Conservation (phyloP, 2,329 filamentous ascomycete genomes). For the Alternaria dauci region DNA sequence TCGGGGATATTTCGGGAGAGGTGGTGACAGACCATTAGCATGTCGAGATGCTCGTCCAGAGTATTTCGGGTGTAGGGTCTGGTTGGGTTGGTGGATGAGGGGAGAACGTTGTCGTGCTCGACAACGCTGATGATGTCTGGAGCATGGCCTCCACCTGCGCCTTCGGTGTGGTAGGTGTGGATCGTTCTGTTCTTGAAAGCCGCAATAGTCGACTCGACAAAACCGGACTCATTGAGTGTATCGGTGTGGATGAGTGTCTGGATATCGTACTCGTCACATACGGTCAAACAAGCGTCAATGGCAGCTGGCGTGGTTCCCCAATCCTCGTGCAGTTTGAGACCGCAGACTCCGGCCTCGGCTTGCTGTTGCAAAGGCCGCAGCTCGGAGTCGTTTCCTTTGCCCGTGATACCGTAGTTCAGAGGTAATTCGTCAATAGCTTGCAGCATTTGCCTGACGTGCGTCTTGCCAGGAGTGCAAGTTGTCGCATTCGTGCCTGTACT, state of each 20-base stretch:
- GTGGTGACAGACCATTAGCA: slow-evolving; percentile 98
- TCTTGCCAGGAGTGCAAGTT: slow-evolving; percentile 87
- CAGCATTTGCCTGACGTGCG: slow-evolving; percentile 87
- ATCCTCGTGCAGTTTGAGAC: slow-evolving; percentile 94
- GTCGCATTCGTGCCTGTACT: slow-evolving; percentile 90
- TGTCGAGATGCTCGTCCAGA: slow-evolving; percentile 94
- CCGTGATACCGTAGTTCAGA: slow-evolving; percentile 88
- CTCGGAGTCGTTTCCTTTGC: slow-evolving; percentile 88
- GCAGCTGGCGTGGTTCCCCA: slow-evolving; percentile 92
- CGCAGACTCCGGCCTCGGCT: slow-evolving; percentile 82
- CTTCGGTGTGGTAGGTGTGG: slow-evolving; percentile 97
- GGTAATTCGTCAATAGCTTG: slow-evolving; percentile 84
- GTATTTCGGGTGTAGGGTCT: slow-evolving; percentile 91
- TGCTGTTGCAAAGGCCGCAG: slow-evolving; percentile 78
- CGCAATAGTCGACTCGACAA: slow-evolving; percentile 89
- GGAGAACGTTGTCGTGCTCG: slow-evolving; percentile 86
- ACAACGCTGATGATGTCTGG: slow-evolving; percentile 96
- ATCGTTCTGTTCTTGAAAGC: slow-evolving; percentile 88
- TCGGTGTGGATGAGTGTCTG: slow-evolving; percentile 96
- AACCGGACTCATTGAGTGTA: slow-evolving; percentile 96
- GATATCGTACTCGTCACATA: slow-evolving; percentile 91
- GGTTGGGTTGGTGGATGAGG: slow-evolving; percentile 91
- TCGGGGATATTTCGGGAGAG: slow-evolving; percentile 91
- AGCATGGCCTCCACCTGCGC: slow-evolving; percentile 91
- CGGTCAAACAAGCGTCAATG: slow-evolving; percentile 80